Conservation (phyloP, 441 rosid species). For the Euphorbia schlechtendalii region DNA sequence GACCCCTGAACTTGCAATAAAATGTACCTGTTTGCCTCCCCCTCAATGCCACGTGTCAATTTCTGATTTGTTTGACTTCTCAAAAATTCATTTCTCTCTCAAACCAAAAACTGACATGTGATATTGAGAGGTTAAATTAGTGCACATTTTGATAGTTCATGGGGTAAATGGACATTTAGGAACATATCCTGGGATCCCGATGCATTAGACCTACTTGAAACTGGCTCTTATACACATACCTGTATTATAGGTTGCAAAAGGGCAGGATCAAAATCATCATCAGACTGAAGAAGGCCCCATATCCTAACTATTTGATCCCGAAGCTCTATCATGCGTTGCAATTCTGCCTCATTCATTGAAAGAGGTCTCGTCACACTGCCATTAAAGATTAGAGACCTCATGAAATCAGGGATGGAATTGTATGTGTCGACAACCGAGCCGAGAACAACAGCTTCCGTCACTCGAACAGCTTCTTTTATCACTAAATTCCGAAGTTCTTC, state of each 20-base stretch:
- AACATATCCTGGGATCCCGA: too few species aligned
- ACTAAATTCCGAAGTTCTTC: conserved; percentile 76
- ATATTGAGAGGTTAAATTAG: too few species aligned
- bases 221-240: too few species aligned
- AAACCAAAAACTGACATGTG: too few species aligned
- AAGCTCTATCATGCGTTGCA: conserved; percentile 54
- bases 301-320: conserved; percentile 71
- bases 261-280: conserved; percentile 78
- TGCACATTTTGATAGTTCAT: too few species aligned
- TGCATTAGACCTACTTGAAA: too few species aligned
- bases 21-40: too few species aligned
- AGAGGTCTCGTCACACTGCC: conserved; percentile 49
- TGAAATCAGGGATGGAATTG: conserved; percentile 53
- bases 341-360: conserved; percentile 47
- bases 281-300: conserved; percentile 68
- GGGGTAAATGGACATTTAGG: too few species aligned
- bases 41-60: background rate
- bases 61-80: too few species aligned
- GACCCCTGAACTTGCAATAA: too few species aligned
- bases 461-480: conserved; percentile 77
- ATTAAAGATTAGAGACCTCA: conserved; percentile 47
- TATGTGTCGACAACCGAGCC: conserved; percentile 58
- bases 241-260: conserved; percentile 71
- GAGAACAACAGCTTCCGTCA: conserved; percentile 66
- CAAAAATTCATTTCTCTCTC: too few species aligned